Evolutionary conservation across 192 early-diverging fungal species (phyloP).

Genomic region (Coemansia sp.): DNA sequence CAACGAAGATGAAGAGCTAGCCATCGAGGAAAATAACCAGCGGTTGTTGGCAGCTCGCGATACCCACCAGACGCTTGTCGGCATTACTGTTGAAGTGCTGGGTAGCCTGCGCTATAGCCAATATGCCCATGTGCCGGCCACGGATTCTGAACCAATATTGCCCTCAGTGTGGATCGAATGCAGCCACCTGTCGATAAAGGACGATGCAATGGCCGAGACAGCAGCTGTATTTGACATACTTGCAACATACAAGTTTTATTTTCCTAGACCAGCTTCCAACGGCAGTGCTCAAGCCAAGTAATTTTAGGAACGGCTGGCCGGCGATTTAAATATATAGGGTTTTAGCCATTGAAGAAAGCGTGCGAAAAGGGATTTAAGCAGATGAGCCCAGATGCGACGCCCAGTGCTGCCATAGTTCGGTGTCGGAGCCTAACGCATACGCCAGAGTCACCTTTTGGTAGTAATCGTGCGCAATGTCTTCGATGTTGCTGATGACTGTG

Average conservation of each 20-base stretch:
- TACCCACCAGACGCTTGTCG: background rate
- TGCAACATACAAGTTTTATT: background rate
- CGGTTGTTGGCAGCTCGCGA: background rate
- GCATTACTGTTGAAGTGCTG: background rate
- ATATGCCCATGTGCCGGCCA: too few relatives aligned
- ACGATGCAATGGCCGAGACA: slow-evolving; percentile 3
- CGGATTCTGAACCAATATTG: background rate
- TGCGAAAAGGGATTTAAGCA: too few relatives aligned
- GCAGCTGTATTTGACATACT: background rate
- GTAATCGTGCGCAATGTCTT: slow-evolving; percentile 57
- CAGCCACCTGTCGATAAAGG: background rate
- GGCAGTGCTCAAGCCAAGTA: too few relatives aligned
- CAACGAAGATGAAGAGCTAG: background rate
- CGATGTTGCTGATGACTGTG: slow-evolving; percentile 65
- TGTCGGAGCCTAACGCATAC: slow-evolving; percentile 58
- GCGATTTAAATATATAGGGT: too few relatives aligned
- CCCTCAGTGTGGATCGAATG: background rate
- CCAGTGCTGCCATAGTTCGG: slow-evolving; percentile 35
- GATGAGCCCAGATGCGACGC: background rate
- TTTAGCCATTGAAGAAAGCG: too few relatives aligned
- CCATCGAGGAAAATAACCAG: background rate
- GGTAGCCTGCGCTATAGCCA: background rate
- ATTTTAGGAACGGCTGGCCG: too few relatives aligned
- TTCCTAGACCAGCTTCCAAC: too few relatives aligned
- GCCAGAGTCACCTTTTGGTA: slow-evolving; percentile 60